Evolutionary conservation across 352 stramenopile species (phyloP).

Genomic region (Phytopythium cucurbitacearum): DNA sequence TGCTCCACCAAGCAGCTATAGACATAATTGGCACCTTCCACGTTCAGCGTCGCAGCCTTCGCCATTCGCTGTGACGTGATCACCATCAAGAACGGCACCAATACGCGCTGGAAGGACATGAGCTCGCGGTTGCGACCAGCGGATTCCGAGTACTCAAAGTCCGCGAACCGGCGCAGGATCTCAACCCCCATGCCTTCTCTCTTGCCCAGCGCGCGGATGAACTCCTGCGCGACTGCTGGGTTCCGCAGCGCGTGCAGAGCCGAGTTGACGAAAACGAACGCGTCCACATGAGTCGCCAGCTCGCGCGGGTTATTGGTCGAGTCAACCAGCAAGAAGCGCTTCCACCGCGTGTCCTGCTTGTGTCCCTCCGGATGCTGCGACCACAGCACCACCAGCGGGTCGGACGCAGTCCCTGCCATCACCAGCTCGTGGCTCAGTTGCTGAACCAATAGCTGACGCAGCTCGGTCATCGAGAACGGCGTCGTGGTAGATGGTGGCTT

Average conservation of each 20-base stretch:
- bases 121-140: conserved; percentile 20
- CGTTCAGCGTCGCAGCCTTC: conserved; percentile 8
- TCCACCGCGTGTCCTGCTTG: conserved; percentile 24
- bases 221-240: conserved; percentile 20
- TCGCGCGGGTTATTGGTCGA: conserved; percentile 12
- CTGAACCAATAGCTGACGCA: conserved; percentile 13
- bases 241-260: conserved; percentile 29
- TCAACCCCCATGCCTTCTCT: conserved; percentile 19
- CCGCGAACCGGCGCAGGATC: conserved; percentile 20
- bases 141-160: conserved; percentile 23
- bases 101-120: conserved; percentile 31
- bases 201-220: conserved; percentile 29
- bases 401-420: conserved; percentile 10
- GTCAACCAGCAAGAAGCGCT: conserved; percentile 19
- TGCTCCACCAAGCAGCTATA: conserved; percentile 21
- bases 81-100: conserved; percentile 33
- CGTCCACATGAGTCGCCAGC: conserved; percentile 28
- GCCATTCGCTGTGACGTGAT: conserved; percentile 32
- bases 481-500: not conserved
- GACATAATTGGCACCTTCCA: conserved; percentile 23
- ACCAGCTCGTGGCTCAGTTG: conserved; percentile 20
- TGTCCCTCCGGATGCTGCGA: conserved; percentile 1
- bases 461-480: conserved; percentile 15
- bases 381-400: conserved; percentile 26
- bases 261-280: conserved; percentile 36